Evolutionary conservation across 2,329 filamentous ascomycete genomes (phyloP).

Genomic region (Elsinoe australis): DNA sequence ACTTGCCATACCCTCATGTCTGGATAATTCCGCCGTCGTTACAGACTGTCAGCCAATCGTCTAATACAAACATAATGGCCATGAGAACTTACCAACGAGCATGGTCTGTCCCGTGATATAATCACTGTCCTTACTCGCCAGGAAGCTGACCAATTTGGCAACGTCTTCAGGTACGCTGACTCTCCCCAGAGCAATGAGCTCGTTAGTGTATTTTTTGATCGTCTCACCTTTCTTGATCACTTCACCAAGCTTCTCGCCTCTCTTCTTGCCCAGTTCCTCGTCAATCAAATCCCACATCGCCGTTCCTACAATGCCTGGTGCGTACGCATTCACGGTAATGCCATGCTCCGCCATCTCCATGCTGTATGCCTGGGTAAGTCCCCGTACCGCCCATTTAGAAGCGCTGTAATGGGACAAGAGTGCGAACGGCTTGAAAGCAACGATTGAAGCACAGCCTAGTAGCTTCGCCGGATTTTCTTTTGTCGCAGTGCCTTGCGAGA

Average conservation of each 20-base stretch:
- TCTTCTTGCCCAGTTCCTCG: conserved; percentile 47
- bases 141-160: conserved; percentile 53
- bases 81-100: conserved; percentile 36
- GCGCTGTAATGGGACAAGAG: conserved; percentile 56
- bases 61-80: too few relatives aligned
- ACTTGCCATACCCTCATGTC: conserved; percentile 22
- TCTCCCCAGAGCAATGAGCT: conserved; percentile 51
- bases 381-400: conserved; percentile 59
- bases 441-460: conserved; percentile 44
- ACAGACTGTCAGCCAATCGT: too few relatives aligned
- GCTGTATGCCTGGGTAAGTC: conserved; percentile 58
- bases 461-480: conserved; percentile 38
- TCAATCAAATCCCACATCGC: conserved; percentile 64
- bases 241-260: conserved; percentile 45
- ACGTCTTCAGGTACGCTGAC: conserved; percentile 57
- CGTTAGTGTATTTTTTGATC: conserved; percentile 47
- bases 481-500: conserved; percentile 48
- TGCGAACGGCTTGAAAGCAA: conserved; percentile 53
- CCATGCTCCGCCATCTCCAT: conserved; percentile 57
- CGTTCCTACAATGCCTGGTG: conserved; percentile 59
- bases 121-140: conserved; percentile 52
- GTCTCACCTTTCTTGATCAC: conserved; percentile 33
- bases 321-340: conserved; percentile 61
- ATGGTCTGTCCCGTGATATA: conserved; percentile 61
- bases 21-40: conserved; percentile 29